A percentile compares a stretch with the other conserved stretches of the same genome.
These are phyloP conservation scores for Diatrype stigma DNA, from an alignment of 2,329 filamentous ascomycete genomes.

Conservation along the genomic window DNA sequence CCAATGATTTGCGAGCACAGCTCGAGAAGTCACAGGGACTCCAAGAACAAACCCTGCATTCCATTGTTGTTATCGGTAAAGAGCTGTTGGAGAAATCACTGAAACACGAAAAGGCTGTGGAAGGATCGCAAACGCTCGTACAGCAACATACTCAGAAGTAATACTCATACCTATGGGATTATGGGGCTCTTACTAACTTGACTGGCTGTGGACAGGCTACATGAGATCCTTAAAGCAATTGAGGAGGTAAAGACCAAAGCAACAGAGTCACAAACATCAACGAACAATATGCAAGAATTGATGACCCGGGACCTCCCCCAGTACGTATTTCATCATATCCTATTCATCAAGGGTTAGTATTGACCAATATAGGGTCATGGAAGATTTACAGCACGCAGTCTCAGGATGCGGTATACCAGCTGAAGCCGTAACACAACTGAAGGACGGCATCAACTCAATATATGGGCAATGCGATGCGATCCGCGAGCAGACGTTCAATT, in stretches of 20 bases:
- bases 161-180: neutral
- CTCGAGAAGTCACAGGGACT: slow-evolving; percentile 13
- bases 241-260: slow-evolving; percentile 8
- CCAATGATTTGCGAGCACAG: slow-evolving; percentile 14
- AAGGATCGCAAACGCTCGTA: slow-evolving; percentile 8
- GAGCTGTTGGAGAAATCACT: slow-evolving; percentile 15
- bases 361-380: slow-evolving; percentile 3
- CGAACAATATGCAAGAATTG: slow-evolving; percentile 10
- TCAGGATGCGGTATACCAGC: slow-evolving; percentile 4
- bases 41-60: slow-evolving; percentile 14
- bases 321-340: slow-evolving; percentile 10
- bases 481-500: slow-evolving; percentile 1
- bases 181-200: neutral
- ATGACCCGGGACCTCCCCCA: slow-evolving; percentile 10
- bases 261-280: slow-evolving; percentile 6
- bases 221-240: slow-evolving; percentile 12
- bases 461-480: slow-evolving; percentile 7
- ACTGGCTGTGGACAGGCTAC: slow-evolving; percentile 16
- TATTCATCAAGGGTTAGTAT: neutral
- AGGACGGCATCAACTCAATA: slow-evolving; percentile 8
- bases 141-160: slow-evolving; percentile 18
- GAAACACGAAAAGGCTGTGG: slow-evolving; percentile 2
- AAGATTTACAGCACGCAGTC: slow-evolving; percentile 8
- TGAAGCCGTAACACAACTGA: slow-evolving; percentile 1
- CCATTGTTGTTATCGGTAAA: slow-evolving; percentile 12